Percentiles rank a stretch among this genome's conserved stretches.
phyloP scores from a whole-genome alignment of 2,329 filamentous ascomycete genomes.

The Elsinoe fawcettii region DNA sequence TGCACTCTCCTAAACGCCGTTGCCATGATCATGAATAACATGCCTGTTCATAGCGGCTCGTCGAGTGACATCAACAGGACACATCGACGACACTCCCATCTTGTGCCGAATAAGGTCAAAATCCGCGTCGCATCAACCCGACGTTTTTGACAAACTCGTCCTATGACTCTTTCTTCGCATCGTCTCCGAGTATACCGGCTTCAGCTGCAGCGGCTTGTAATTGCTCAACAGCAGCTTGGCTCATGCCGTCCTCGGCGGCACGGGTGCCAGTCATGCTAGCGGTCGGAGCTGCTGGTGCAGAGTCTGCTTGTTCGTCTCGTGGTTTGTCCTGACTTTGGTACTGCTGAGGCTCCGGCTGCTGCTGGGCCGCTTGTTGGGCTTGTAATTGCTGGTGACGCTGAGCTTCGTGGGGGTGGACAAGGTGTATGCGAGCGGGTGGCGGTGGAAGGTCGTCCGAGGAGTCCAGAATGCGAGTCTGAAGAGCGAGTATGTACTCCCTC shows the following conservation, averaged over 20 bases:
- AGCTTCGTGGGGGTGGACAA: slow-evolving; percentile 43
- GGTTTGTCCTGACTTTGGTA: neutral
- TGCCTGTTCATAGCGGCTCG: neutral
- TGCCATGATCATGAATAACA: slow-evolving; percentile 1
- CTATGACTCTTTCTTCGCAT: slow-evolving; percentile 6
- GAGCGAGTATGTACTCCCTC: slow-evolving; percentile 82
- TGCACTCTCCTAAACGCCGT: neutral
- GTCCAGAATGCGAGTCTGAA: slow-evolving; percentile 81
- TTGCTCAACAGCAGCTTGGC: slow-evolving; percentile 27
- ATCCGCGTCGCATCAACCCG: neutral
- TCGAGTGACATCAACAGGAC: neutral
- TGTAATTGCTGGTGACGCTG: neutral
- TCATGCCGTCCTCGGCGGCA: slow-evolving; percentile 29
- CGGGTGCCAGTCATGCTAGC: slow-evolving; percentile 16
- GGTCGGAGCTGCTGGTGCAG: neutral
- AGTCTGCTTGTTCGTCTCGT: neutral
- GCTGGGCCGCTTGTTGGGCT: slow-evolving; percentile 23
- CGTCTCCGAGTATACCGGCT: slow-evolving; percentile 15
- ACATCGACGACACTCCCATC: neutral
- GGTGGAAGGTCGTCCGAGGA: slow-evolving; percentile 75
- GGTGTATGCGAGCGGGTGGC: slow-evolving; percentile 70
- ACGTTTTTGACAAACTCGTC: neutral
- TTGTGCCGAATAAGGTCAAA: neutral
- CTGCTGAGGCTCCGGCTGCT: slow-evolving; percentile 16
- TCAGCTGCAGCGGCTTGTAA: slow-evolving; percentile 31